Evolutionary conservation across 345 rosid genomes (phyloP), one percentile per base, ranked within the genome.

Genomic region (Lepidium aucheri): DNA sequence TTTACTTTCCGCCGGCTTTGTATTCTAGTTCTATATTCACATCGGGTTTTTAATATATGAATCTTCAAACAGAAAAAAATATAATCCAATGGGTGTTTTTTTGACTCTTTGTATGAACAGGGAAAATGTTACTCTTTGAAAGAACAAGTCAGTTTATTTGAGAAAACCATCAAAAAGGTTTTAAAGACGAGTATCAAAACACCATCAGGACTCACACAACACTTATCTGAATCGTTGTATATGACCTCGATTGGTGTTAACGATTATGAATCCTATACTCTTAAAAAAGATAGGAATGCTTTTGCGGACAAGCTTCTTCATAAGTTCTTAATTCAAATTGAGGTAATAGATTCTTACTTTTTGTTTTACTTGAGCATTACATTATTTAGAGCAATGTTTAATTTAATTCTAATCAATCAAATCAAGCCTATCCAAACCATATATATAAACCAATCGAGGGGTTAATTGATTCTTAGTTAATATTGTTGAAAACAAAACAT

Each of bases 201-300:
- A 2, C 8, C 9, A 9, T n/a, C 50, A 47, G 59, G 40, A 51
- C 52, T 71, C 17, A 63, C 36, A 5, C 17, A 55, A 15, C 70
- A 71, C 36, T 18, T 71, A 64, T 34, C 64, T 55, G 30, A 55
- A 7, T 63, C 75, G 0, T 64, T 71, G 64, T 71, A 63, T 44
- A 46, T 71, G 75, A 71, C 44, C 10, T 43, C 50, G 8, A 71
- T 71, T 15, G 75, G 70, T n/a, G 38, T 63, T 46, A 71, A 71
- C 12, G 65, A 71, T 17, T 71, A 63, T 17, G 26, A 7, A 28
- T 38, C 32, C 52, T 28, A 28, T 54, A 53, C 10, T 44, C 10
- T 41, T 20, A 28, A 22, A 10, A 39, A 7, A 2, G 12, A 63
- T 55, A 36, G 65, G 2, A 14, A 38, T 30, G 9, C 10, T 11